A percentile compares a stretch with the other conserved stretches of the same genome.
Evolutionary conservation across 768 basidiomycete genomes (phyloP).

Genomic region (Leccinum imitatum): DNA sequence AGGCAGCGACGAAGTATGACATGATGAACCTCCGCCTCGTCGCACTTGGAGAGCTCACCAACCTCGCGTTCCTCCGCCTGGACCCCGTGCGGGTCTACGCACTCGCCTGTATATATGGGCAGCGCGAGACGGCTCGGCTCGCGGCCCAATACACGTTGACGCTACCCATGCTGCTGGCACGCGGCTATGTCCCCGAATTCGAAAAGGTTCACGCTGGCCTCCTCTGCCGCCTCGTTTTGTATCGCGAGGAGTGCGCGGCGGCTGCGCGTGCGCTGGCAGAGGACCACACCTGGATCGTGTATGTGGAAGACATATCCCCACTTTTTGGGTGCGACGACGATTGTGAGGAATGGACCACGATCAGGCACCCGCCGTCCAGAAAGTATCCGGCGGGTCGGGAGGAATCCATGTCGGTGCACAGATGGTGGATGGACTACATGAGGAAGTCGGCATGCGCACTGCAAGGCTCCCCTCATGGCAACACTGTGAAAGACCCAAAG

Average conservation of each 20-base stretch:
- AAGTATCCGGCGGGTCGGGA: conserved; percentile 2
- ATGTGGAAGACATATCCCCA: too few species aligned
- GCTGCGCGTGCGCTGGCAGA: conserved; percentile 1
- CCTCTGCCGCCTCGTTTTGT: conserved; percentile 8
- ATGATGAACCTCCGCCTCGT: conserved; percentile 7
- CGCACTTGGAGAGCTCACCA: conserved; percentile 6
- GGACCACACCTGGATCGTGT: conserved; percentile 13
- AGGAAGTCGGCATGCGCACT: conserved; percentile 8
- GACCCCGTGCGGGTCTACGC: conserved; percentile 12
- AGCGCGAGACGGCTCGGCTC: neutral
- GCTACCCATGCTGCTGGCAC: conserved; percentile 1
- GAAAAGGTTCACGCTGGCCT: conserved; percentile 11
- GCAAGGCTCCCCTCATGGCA: neutral
- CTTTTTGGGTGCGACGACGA: neutral
- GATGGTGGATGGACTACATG: conserved; percentile 19
- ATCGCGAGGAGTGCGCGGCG: conserved; percentile 6
- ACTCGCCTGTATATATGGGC: conserved; percentile 12
- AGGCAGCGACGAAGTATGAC: conserved; percentile 16
- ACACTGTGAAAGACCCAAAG: conserved; percentile 2
- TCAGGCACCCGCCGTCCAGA: conserved; percentile 4
- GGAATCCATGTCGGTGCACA: neutral
- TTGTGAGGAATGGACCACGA: neutral
- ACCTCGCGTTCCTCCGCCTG: neutral
- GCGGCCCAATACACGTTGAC: conserved; percentile 12
- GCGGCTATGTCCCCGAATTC: conserved; percentile 7